Evolutionary conservation across 306 rosid genomes (phyloP).

Genomic region (Quercus parvula): DNA sequence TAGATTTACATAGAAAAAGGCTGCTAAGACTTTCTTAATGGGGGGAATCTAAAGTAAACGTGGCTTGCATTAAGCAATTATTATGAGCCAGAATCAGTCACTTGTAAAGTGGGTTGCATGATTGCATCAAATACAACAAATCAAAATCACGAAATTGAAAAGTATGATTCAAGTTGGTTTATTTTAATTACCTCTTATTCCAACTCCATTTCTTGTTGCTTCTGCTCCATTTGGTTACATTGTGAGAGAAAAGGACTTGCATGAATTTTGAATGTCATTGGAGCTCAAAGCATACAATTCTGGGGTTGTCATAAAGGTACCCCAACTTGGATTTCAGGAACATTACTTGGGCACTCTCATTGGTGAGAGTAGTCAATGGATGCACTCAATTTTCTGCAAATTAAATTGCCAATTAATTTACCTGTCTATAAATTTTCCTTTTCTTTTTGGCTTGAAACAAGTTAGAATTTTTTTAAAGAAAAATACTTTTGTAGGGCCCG

Average conservation of each 20-base stretch:
- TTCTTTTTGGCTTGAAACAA: neutral
- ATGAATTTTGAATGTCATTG: neutral
- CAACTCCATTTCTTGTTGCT: constrained; percentile 24
- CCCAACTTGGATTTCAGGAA: neutral
- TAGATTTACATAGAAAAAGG: neutral
- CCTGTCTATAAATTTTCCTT: neutral
- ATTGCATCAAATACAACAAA: constrained; percentile 22
- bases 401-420: too few species aligned
- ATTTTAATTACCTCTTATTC: neutral
- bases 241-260: neutral
- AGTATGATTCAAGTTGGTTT: neutral
- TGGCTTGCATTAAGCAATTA: constrained; percentile 30
- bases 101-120: constrained; percentile 12
- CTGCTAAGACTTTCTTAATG: neutral
- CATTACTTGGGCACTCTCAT: neutral
- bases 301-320: neutral
- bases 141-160: constrained; percentile 1
- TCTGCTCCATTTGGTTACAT: neutral
- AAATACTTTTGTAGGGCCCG: too few species aligned
- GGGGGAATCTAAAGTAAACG: constrained; percentile 23
- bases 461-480: too few species aligned
- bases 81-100: constrained; percentile 19
- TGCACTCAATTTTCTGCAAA: neutral
- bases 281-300: neutral
- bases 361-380: neutral